Conservation (phyloP, 495 filamentous ascomycete species). For the Pseudomonodictys pantanalensis region DNA sequence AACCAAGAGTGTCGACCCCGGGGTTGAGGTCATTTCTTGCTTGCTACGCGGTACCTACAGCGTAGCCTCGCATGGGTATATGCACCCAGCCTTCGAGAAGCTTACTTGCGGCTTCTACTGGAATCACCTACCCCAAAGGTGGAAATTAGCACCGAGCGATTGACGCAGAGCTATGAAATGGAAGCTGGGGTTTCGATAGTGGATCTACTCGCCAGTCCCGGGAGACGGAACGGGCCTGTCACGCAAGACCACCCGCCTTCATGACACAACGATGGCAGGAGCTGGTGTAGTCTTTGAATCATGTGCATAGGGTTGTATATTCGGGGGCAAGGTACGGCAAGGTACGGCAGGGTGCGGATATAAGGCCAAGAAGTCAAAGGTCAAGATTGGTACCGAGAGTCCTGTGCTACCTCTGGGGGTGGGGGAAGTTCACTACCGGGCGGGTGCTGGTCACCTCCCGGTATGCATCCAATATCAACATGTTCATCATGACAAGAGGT, state of each 20-base stretch:
- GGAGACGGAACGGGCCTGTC: conserved; percentile 7
- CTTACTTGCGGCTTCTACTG: conserved; percentile 1
- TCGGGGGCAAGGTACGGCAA: neutral
- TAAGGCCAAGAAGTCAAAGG: neutral
- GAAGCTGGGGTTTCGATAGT: neutral
- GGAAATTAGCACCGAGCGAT: conserved; percentile 15
- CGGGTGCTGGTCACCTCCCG: too few relatives aligned
- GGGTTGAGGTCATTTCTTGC: too few relatives aligned
- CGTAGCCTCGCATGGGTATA: conserved; percentile 15
- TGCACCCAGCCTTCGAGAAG: conserved; percentile 4
- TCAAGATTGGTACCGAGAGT: neutral
- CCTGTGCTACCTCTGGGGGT: neutral
- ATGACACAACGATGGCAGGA: neutral
- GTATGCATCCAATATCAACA: too few relatives aligned
- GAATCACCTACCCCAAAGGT: neutral
- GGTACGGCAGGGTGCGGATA: neutral
- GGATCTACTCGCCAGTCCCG: neutral
- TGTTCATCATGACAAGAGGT: too few relatives aligned
- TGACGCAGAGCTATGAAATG: neutral
- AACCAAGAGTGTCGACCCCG: too few relatives aligned
- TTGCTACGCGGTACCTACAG: conserved; percentile 15
- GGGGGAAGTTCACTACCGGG: too few relatives aligned
- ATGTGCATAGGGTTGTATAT: neutral
- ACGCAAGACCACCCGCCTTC: neutral
- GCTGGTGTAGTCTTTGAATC: neutral